Evolutionary conservation across 306 rosid genomes (phyloP).

Genomic region (Dryas alaskensis): DNA sequence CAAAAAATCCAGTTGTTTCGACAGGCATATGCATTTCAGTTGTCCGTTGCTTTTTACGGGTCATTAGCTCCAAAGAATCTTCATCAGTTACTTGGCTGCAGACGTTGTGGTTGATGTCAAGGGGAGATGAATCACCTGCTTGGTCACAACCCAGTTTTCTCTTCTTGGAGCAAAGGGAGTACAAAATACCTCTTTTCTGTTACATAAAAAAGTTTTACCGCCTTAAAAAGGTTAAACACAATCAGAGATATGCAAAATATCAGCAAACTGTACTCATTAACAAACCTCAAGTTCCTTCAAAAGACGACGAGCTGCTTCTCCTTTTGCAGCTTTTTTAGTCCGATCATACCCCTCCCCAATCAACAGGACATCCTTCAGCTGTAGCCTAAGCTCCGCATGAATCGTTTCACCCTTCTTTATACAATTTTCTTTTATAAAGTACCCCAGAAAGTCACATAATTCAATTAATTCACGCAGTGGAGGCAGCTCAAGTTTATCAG

Average conservation of each 20-base stretch:
- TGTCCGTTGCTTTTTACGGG: slow-evolving; percentile 32
- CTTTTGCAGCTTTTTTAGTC: slow-evolving; percentile 63
- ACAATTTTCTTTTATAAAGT: slow-evolving; percentile 55
- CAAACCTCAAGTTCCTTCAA: slow-evolving; percentile 74
- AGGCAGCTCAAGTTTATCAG: slow-evolving; percentile 87
- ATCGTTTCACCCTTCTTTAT: slow-evolving; percentile 45
- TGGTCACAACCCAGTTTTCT: slow-evolving; percentile 42
- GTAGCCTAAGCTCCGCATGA: slow-evolving; percentile 60
- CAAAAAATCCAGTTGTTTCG: slow-evolving; percentile 15
- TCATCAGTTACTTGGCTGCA: slow-evolving; percentile 16
- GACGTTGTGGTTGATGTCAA: slow-evolving; percentile 18
- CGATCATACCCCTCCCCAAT: slow-evolving; percentile 50
- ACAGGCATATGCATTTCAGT: slow-evolving; percentile 23
- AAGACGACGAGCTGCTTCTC: slow-evolving; percentile 71
- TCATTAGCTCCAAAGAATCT: slow-evolving; percentile 18
- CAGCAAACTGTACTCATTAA: background rate
- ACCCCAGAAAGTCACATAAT: slow-evolving; percentile 72
- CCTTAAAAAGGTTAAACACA: background rate
- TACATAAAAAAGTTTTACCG: slow-evolving; percentile 12
- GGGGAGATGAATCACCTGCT: slow-evolving; percentile 22
- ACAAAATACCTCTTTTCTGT: slow-evolving; percentile 65
- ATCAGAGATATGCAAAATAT: background rate
- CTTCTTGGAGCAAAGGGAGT: slow-evolving; percentile 49
- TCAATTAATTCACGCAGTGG: slow-evolving; percentile 65
- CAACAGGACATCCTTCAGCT: slow-evolving; percentile 55